Evolutionary conservation across 1,284 basidiomycete species (phyloP).

Genomic region (Schizopora paradoxa): DNA sequence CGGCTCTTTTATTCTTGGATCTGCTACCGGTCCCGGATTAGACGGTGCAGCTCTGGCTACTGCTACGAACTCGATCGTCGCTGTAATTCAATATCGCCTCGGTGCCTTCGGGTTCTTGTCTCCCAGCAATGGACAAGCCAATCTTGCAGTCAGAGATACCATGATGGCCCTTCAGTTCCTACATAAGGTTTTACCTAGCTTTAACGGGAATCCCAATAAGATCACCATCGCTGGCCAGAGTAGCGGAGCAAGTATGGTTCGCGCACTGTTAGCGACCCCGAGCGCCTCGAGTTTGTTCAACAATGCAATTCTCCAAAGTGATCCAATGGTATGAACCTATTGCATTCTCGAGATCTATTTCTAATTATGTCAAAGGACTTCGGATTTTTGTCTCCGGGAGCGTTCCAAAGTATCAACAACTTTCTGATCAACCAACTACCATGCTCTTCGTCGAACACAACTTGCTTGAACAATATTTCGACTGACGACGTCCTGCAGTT

Average conservation of each 20-base stretch:
- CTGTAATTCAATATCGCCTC: constrained; percentile 80
- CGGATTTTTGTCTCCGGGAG: constrained; percentile 55
- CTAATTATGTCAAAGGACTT: constrained; percentile 47
- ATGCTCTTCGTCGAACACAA: constrained; percentile 41
- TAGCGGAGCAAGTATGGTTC: constrained; percentile 76
- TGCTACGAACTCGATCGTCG: constrained; percentile 74
- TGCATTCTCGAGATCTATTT: background rate
- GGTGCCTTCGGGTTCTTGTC: constrained; percentile 75
- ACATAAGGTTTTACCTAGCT: constrained; percentile 51
- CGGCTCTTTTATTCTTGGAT: constrained; percentile 74
- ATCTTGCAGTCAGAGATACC: constrained; percentile 68
- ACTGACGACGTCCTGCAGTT: constrained; percentile 48
- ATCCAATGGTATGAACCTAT: constrained; percentile 65
- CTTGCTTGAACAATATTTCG: constrained; percentile 49
- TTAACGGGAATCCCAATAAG: constrained; percentile 61
- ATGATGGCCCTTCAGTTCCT: constrained; percentile 68
- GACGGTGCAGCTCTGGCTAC: constrained; percentile 74
- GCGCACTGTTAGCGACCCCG: constrained; percentile 66
- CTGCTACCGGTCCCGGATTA: constrained; percentile 66
- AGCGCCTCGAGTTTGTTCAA: constrained; percentile 62
- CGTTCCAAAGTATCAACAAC: constrained; percentile 50
- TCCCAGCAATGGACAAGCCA: constrained; percentile 60
- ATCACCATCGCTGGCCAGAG: constrained; percentile 88
- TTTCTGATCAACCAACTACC: constrained; percentile 46
- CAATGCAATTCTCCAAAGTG: constrained; percentile 76